These are phyloP conservation scores for Solanum tarapatanum DNA, from an alignment of 257 asterid genomes.

Conservation along the genomic window DNA sequence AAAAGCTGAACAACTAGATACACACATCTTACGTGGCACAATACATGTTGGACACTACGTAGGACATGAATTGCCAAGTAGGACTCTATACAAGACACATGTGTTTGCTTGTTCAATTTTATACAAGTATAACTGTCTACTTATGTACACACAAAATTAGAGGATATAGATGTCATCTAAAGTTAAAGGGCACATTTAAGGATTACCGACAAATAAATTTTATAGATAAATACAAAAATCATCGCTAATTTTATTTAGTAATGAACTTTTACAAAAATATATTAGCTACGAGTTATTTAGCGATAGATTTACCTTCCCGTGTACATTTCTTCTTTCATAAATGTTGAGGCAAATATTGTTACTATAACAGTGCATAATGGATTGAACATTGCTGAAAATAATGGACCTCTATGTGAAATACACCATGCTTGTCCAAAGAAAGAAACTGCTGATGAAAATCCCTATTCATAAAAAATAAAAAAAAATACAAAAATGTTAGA, in stretches of 20 bases:
- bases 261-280: fast-evolving
- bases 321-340: slow-evolving; percentile 55
- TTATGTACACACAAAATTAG: neutral
- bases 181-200: neutral
- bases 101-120: no score
- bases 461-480: slow-evolving; percentile 6
- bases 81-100: fast-evolving
- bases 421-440: slow-evolving; percentile 64
- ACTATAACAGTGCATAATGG: slow-evolving; percentile 48
- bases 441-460: slow-evolving; percentile 28
- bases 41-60: neutral
- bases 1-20: neutral
- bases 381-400: slow-evolving; percentile 61
- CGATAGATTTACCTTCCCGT: slow-evolving; percentile 43
- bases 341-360: slow-evolving; percentile 33
- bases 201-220: neutral
- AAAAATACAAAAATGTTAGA: neutral
- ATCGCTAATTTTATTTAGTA: neutral
- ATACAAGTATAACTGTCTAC: fast-evolving
- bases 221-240: neutral
- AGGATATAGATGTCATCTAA: neutral
- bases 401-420: slow-evolving; percentile 46
- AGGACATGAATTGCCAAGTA: neutral
- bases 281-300: neutral
- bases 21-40: fast-evolving